A percentile compares a stretch with the other conserved stretches of the same genome.
Conservation (phyloP, 129 eudicot genomes). For the Arctium lappa region DNA sequence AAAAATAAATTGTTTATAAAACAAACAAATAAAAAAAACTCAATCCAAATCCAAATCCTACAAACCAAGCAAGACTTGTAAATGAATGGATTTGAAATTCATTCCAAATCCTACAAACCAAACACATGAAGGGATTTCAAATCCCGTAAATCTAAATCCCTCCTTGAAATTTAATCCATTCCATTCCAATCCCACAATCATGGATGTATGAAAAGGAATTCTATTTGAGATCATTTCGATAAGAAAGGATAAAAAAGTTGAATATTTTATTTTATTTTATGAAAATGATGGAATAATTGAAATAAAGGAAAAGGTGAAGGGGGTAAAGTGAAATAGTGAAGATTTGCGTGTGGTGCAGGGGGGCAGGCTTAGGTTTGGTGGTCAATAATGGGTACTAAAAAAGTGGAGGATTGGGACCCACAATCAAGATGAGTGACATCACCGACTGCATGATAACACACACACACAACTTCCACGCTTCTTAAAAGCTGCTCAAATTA, state of each 20-base stretch:
- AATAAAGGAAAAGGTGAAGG: background rate
- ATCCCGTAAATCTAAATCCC: too few species aligned
- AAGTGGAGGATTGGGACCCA: constrained; percentile 7
- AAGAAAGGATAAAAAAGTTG: background rate
- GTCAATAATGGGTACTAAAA: constrained; percentile 29
- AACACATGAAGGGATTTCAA: too few species aligned
- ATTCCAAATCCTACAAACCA: too few species aligned
- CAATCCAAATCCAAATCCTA: too few species aligned
- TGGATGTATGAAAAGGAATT: too few species aligned
- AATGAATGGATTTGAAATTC: too few species aligned
- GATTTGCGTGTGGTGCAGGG: constrained; percentile 11
- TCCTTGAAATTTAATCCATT: too few species aligned
- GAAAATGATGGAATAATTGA: background rate
- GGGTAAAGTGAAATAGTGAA: background rate
- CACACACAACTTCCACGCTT: constrained; percentile 2
- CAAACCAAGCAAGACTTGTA: too few species aligned
- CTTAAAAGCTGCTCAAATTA: background rate
- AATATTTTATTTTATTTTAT: background rate
- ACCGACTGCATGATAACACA: background rate
- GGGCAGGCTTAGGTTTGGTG: constrained; percentile 20
- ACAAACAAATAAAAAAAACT: too few species aligned
- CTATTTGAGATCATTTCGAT: too few species aligned
- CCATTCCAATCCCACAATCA: too few species aligned
- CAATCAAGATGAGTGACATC: constrained; percentile 8
- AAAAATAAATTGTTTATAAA: too few species aligned